phyloP scores from a whole-genome alignment of 1,284 basidiomycete species.

The Cryptococcus sp. region DNA sequence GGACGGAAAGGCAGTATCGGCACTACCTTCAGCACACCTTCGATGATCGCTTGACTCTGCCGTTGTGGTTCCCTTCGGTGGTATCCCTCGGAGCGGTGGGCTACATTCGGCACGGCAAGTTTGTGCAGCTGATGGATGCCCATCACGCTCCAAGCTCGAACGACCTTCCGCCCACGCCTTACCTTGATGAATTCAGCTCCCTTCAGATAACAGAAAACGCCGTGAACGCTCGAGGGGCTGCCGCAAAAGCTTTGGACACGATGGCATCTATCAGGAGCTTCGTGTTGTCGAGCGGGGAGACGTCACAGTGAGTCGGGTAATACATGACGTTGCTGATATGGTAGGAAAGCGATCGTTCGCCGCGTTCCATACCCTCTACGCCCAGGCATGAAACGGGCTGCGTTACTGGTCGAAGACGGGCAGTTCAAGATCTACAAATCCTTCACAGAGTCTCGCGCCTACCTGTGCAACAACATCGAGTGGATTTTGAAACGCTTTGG shows the following conservation, averaged over 20 bases:
- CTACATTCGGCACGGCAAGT: constrained; percentile 65
- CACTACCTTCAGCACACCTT: constrained; percentile 61
- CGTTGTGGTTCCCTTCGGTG: constrained; percentile 66
- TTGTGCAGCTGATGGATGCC: constrained; percentile 68
- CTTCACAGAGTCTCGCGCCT: constrained; percentile 63
- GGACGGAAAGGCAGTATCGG: constrained; percentile 41
- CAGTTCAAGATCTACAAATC: constrained; percentile 66
- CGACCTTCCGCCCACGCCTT: constrained; percentile 53
- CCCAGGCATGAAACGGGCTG: constrained; percentile 65
- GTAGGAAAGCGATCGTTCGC: constrained; percentile 58
- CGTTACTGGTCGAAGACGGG: constrained; percentile 67
- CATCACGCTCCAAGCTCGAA: constrained; percentile 33
- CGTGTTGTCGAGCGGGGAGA: constrained; percentile 51
- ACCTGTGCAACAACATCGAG: constrained; percentile 71
- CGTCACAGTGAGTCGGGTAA: constrained; percentile 31
- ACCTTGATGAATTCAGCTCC: constrained; percentile 61
- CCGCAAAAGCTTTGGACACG: constrained; percentile 62
- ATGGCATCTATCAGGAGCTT: constrained; percentile 58
- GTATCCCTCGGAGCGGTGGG: constrained; percentile 70
- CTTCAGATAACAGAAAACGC: constrained; percentile 52
- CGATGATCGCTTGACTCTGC: constrained; percentile 66
- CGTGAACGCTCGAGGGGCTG: constrained; percentile 60
- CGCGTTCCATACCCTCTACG: constrained; percentile 64
- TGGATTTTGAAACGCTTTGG: constrained; percentile 63
- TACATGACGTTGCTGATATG: neutral